Evolutionary conservation across 768 basidiomycete genomes (phyloP).

Genomic region (Naematelia encephala): DNA sequence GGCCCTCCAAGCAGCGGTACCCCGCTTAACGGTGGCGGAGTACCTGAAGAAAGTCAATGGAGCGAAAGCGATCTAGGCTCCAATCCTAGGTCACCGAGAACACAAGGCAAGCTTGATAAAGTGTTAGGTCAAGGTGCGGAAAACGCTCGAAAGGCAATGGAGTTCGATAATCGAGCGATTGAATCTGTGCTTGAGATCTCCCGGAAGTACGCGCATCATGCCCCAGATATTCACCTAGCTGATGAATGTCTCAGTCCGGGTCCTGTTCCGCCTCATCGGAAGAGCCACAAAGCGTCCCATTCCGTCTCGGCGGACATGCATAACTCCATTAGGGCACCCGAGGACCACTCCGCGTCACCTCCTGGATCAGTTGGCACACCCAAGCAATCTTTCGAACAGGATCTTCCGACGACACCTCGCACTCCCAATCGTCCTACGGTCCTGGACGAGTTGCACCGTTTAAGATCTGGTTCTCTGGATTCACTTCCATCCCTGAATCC

Average conservation of each 20-base stretch:
- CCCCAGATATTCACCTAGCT: background rate
- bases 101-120: conserved; percentile 26
- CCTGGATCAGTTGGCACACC: too few relatives aligned
- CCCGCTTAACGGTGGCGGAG: conserved; percentile 11
- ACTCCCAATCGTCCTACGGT: background rate
- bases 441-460: background rate
- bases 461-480: conserved; percentile 24
- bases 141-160: conserved; percentile 21
- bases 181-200: conserved; percentile 5
- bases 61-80: conserved; percentile 8
- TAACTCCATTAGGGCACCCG: conserved; percentile 1
- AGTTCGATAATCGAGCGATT: conserved; percentile 22
- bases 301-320: too few relatives aligned
- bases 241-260: conserved; percentile 3
- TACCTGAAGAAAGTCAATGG: conserved; percentile 10
- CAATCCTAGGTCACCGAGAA: background rate
- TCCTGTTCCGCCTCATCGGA: conserved; percentile 17
- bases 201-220: background rate
- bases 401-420: background rate
- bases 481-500: conserved; percentile 32
- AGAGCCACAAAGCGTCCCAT: conserved; percentile 13
- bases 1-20: conserved; percentile 16
- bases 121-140: conserved; percentile 37
- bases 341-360: conserved; percentile 1
- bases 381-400: conserved; percentile 3